phyloP scores from a whole-genome alignment of 73 alveolate genomes.

The Tetrahymena thermophila region DNA sequence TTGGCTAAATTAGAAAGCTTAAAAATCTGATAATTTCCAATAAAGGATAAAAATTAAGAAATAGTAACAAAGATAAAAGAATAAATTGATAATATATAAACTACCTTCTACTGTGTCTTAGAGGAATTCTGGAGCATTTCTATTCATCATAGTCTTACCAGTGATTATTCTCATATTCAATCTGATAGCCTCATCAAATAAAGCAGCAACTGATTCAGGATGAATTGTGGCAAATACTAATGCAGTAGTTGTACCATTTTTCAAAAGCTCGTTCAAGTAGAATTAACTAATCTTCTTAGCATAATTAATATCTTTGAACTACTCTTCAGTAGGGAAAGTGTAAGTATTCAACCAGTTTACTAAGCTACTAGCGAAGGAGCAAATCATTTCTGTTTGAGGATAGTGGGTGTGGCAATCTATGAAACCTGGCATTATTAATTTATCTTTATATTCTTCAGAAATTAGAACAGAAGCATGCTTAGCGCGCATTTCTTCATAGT shows the following conservation, averaged over 20 bases:
- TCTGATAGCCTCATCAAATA: background rate
- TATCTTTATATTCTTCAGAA: background rate
- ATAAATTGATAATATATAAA: background rate
- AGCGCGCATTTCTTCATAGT: background rate
- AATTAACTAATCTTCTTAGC: background rate
- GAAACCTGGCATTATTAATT: background rate
- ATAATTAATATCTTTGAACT: background rate
- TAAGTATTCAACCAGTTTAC: background rate
- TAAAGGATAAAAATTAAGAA: background rate
- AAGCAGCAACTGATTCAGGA: background rate
- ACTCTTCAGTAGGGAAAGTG: background rate
- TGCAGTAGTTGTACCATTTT: background rate
- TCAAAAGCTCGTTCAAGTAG: background rate
- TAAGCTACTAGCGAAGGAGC: background rate
- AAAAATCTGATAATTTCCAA: background rate
- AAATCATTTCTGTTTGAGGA: background rate
- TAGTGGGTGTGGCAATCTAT: background rate
- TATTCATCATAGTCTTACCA: background rate
- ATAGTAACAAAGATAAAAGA: background rate
- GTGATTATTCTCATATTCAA: background rate
- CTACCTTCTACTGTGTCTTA: background rate
- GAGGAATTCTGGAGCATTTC: background rate
- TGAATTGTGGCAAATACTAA: background rate
- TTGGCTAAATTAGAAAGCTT: background rate
- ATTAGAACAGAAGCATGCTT: background rate